These are phyloP conservation scores for Lasiodiplodia gonubiensis DNA, from an alignment of 2,329 filamentous ascomycete genomes.

Conservation along the genomic window DNA sequence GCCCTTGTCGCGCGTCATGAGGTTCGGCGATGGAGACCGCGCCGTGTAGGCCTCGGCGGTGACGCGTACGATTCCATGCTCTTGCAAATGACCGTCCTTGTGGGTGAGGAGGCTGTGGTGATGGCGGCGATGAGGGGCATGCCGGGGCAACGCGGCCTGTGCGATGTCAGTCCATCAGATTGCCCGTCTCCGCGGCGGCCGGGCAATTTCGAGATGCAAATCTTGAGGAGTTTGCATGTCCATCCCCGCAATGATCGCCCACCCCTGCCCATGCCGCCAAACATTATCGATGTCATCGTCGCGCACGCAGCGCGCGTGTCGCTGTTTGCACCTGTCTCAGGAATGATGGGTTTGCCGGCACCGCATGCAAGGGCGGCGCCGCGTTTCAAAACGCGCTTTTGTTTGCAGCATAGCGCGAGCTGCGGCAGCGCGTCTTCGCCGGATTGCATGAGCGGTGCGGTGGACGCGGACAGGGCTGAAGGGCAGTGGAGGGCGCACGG, in stretches of 20 bases:
- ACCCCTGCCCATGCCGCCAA: conserved; percentile 16
- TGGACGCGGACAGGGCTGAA: conserved; percentile 9
- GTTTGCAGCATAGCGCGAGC: background rate
- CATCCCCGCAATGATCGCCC: conserved; percentile 26
- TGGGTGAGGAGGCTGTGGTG: background rate
- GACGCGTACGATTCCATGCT: background rate
- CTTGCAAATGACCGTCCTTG: background rate
- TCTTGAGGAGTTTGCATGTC: conserved; percentile 16
- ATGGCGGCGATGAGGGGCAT: background rate
- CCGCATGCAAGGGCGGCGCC: background rate
- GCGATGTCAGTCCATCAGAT: conserved; percentile 21
- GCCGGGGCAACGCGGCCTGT: conserved; percentile 12
- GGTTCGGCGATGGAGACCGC: background rate
- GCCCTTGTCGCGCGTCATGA: background rate
- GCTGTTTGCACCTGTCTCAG: background rate
- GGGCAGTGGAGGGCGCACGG: background rate
- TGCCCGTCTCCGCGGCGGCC: conserved; percentile 18
- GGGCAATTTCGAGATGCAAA: conserved; percentile 18
- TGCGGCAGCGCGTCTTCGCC: background rate
- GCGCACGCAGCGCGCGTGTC: background rate
- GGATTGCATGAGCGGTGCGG: background rate
- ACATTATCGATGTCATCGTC: conserved; percentile 10
- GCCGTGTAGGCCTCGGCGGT: background rate
- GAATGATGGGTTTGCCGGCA: conserved; percentile 4
- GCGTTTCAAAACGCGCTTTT: background rate